These are phyloP conservation scores for Pyrenophora teres DNA, from an alignment of 2,329 filamentous ascomycete species.

Conservation along the genomic window DNA sequence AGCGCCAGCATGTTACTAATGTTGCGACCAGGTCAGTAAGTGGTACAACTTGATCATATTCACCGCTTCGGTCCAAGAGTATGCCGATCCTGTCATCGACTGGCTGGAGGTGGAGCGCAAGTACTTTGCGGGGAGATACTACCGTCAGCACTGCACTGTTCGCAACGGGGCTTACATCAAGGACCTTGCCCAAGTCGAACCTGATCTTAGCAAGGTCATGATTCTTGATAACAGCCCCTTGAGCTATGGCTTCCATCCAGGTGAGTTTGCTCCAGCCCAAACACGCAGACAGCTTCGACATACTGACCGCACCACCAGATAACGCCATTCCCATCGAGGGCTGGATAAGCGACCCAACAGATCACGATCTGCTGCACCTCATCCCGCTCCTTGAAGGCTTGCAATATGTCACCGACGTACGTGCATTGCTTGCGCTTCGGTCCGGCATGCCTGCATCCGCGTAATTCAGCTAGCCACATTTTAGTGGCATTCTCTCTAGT, in stretches of 20 bases:
- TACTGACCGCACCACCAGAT: conserved; percentile 61
- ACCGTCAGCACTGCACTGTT: conserved; percentile 95
- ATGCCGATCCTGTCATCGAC: conserved; percentile 97
- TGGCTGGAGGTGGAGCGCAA: conserved; percentile 97
- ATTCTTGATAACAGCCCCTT: conserved; percentile 98
- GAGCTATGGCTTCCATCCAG: conserved; percentile 98
- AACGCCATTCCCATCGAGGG: conserved; percentile 99
- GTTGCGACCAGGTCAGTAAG: conserved; percentile 71
- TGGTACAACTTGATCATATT: conserved; percentile 99
- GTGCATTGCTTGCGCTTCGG: conserved; percentile 84
- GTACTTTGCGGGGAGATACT: conserved; percentile 92
- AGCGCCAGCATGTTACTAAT: conserved; percentile 22
- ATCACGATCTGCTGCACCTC: conserved; percentile 91
- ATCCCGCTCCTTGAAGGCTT: conserved; percentile 90
- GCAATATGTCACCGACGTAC: conserved; percentile 95
- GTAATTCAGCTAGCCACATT: conserved; percentile 24
- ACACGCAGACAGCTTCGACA: conserved; percentile 2
- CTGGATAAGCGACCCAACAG: conserved; percentile 98
- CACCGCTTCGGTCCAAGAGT: conserved; percentile 96
- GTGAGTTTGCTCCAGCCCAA: conserved; percentile 56
- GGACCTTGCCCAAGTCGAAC: conserved; percentile 92
- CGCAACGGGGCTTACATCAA: conserved; percentile 98
- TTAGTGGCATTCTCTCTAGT: conserved; percentile 16
- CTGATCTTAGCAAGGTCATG: conserved; percentile 96
- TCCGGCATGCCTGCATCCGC: conserved; percentile 69